Evolutionary conservation across 2,329 filamentous ascomycete genomes (phyloP), one percentile per base, ranked within the genome.

Genomic region (Phaeomoniella chlamydospora): DNA sequence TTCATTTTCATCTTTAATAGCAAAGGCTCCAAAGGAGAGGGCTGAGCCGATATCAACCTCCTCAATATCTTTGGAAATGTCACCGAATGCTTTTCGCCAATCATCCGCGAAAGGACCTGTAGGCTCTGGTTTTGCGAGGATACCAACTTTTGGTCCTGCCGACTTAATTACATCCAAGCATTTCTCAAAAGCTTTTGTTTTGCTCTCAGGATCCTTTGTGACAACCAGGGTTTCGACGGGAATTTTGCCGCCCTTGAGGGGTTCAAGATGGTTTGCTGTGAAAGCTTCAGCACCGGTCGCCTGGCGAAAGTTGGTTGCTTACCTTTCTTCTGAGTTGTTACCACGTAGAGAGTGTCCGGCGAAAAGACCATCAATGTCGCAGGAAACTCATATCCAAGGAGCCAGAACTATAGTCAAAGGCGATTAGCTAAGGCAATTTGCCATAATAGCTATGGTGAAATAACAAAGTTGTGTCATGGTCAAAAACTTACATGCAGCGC

Each of bases 261-360:
- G 78, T 51, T 94, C 86, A 31, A 98, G 70, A 59, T 96, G 87
- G 53, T 93, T 88, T 16, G 90, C 87, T 94, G 49, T 29, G 45
- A 4, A 36, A 26, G 22, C 22, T n/a, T 26, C 9, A 6, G 22
- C 22, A 26, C 22, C 22, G 6, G 31, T 13, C 13, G 14, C 10
- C 31, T 14, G 4, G 6, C 6, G 9, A 19, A 15, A 18, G 16
- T 26, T 9, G 22, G 15, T 2, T 10, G 42, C 50, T 44, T 55
- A 93, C 86, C 88, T 75, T 98, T 98, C 65, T 98, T 98, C 40
- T 84, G 80, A 4, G 90, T 98, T 4, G 90, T 98, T 45, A 98
- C 77, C 40, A 96, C 80, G 61, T 90, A 92, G 49, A 96, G 69
- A 33, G 77, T 76, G 42, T 96, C 90, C 41, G 78, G 65, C 1